Percentiles rank a stretch among this genome's conserved stretches.
Evolutionary conservation across 148 eudicot genomes (phyloP).

Genomic region (Rhododendron ovatum): DNA sequence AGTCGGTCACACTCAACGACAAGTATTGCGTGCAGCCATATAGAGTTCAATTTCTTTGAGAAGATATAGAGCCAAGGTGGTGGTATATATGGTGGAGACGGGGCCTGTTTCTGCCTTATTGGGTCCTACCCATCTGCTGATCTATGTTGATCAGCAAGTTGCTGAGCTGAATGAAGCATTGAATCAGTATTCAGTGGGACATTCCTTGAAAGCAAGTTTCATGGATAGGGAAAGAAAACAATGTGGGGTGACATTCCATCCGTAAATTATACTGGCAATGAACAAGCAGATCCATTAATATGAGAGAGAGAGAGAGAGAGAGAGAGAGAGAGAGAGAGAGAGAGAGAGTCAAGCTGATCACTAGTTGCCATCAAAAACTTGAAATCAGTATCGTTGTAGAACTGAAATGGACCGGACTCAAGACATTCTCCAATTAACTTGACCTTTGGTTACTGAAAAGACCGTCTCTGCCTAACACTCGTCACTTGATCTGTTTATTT

Average conservation of each 20-base stretch:
- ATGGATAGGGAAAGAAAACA: conserved; percentile 3
- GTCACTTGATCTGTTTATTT: neutral
- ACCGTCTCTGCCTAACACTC: neutral
- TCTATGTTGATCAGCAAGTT: neutral
- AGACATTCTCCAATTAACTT: conserved; percentile 1
- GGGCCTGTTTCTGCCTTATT: neutral
- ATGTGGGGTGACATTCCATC: neutral
- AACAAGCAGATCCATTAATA: neutral
- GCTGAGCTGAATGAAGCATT: neutral
- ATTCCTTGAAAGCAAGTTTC: neutral
- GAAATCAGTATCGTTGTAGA: conserved; percentile 4
- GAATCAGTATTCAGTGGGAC: neutral
- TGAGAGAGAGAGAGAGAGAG: neutral
- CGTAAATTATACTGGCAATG: neutral
- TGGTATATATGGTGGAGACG: neutral
- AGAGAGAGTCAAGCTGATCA: neutral
- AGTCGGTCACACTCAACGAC: neutral
- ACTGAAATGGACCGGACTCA: conserved; percentile 6
- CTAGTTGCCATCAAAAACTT: conserved; percentile 6
- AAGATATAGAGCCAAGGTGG: neutral
- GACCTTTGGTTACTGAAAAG: neutral
- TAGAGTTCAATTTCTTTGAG: neutral
- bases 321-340: neutral
- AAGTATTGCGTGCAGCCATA: neutral
- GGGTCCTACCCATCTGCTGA: neutral